Base-by-base conservation (phyloP, 2,329 filamentous ascomycete species). In the Penicillium sumatraense region DNA sequence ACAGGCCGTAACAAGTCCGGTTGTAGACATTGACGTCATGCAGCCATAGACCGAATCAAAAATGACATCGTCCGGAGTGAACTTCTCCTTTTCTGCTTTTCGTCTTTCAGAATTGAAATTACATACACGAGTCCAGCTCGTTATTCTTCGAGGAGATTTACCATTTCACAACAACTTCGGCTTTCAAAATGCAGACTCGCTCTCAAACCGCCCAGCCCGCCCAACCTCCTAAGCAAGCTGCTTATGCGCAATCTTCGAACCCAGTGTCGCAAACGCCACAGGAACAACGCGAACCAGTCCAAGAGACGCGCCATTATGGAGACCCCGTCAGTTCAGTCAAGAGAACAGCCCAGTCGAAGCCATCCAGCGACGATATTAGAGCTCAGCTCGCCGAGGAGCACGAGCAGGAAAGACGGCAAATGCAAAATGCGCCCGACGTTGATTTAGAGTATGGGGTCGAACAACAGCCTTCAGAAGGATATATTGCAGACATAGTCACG, bases 401-500 rank as follows among this genome's bases (percentile, higher is more conserved):
- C 26, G 35, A 58, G 7, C 51, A 55, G 11, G 53, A 67, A 9
- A 56, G 59, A 20, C 45, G 29, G 2, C 26, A 52, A 14, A 54
- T 67, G 53, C 63, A 62, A 10, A 54, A 50, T 18, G 55, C 62
- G 1, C 35, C 61, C 0, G 61, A 70, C 31, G 62, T 73, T n/a
- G 70, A 74, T 45, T 51, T 67, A 3, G 68, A 71, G 26, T 73
- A 75, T 33, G 72, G 72, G 1, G 66, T 74, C 3, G 72, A 75
- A 52, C 64, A 72, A 46, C 72, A 74, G 48, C 72, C 72, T 0
- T 53, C 61, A 0, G 72, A 75, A 50, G 72, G 72, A 1, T 64
- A 68, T 23, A 73, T 75, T 42, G 72, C 71, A 8, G 65, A 65
- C 7, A 55, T 67, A 0, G 72, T 75, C 3, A 31, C 67, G 31